Conservation (phyloP, 169 alveolate species). For the Amoebophrya sp. region DNA sequence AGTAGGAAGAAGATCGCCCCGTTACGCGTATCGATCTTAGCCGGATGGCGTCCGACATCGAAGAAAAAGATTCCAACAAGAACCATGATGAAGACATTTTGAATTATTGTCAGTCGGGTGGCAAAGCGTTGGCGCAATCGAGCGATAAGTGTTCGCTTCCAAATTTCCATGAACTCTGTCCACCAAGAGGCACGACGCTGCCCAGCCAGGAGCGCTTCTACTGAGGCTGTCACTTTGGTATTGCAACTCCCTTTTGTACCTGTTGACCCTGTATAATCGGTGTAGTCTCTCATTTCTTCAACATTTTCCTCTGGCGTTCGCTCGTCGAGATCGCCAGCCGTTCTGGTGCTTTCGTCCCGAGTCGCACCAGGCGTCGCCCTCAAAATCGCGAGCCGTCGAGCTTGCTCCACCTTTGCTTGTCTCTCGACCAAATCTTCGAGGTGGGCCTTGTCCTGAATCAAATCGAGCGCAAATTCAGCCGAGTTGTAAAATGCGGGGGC, state of each 20-base stretch:
- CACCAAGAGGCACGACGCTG: not conserved
- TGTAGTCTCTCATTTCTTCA: no score
- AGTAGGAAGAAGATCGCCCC: not conserved
- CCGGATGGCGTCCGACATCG: not conserved
- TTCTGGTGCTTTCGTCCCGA: not conserved
- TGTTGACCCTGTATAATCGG: no score
- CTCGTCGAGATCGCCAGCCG: not conserved
- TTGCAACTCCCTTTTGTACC: not conserved
- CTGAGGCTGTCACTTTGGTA: not conserved
- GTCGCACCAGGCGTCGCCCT: not conserved
- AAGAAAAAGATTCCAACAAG: not conserved
- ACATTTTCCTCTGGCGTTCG: not conserved
- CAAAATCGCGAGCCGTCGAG: not conserved
- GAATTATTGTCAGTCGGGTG: not conserved
- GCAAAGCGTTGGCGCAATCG: not conserved
- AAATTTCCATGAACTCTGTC: not conserved
- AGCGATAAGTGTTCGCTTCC: not conserved
- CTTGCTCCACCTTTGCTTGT: not conserved
- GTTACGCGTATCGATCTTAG: not conserved
- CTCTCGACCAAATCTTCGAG: not conserved
- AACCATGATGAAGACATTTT: no score
- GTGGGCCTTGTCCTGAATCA: not conserved
- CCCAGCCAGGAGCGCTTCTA: not conserved
- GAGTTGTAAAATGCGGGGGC: not conserved
- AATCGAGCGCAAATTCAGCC: not conserved